Evolutionary conservation across 225 moss, liverwort and hornwort species (phyloP).

Genomic region (Neckera pumila): DNA sequence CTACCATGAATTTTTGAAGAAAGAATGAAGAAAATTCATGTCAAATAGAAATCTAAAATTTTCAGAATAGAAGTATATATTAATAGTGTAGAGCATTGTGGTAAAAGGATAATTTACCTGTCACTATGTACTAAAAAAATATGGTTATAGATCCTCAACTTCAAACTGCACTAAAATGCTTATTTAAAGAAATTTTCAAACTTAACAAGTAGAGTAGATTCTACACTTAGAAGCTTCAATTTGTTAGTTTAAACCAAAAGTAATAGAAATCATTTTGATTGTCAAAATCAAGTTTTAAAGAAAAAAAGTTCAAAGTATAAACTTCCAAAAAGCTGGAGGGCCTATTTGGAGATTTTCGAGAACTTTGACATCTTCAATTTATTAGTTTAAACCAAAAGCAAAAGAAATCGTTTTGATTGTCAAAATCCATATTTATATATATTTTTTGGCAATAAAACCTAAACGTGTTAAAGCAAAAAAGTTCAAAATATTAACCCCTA

Average conservation of each 20-base stretch:
- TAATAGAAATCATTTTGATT: background rate
- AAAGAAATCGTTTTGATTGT: too few species aligned
- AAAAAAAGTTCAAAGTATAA: background rate
- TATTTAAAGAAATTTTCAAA: background rate
- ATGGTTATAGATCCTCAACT: background rate
- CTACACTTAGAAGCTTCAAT: accelerated
- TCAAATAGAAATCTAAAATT: background rate
- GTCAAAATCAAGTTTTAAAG: background rate
- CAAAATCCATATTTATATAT: too few species aligned
- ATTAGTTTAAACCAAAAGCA: too few species aligned
- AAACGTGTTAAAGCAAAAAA: background rate
- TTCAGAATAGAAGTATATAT: background rate
- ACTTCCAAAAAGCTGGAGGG: too few species aligned
- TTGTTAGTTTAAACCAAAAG: background rate
- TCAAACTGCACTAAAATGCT: background rate
- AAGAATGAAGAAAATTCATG: background rate
- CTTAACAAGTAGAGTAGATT: background rate
- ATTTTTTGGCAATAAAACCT: too few species aligned
- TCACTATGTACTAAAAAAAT: accelerated
- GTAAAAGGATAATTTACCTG: background rate
- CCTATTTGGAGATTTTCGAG: too few species aligned
- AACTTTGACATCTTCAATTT: too few species aligned
- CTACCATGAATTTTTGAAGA: background rate
- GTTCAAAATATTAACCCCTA: background rate
- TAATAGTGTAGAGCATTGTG: background rate